Evolutionary conservation across 2,329 filamentous ascomycete genomes (phyloP), one percentile per base, ranked within the genome.

Genomic region (Didymella lethalis): DNA sequence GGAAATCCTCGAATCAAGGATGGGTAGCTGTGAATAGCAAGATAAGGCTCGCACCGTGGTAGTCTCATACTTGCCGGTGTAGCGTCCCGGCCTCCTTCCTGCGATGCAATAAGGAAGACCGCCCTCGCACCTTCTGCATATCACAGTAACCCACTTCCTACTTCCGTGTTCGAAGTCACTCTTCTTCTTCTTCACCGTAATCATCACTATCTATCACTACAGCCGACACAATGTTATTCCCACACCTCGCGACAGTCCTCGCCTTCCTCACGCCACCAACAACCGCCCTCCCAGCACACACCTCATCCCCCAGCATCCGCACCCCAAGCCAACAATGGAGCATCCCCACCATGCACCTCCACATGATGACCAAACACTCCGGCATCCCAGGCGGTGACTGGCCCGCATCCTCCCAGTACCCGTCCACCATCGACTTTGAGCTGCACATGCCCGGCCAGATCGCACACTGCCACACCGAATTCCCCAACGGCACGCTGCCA

Each of bases 311-410:
- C 28, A 4, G 34, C 7, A 12, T 51, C 16, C 54, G 43, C 32
- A 10, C 32, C 5, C 11, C 31, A 4, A 41, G 40, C 29, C 50
- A 70, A 61, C 31, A 16, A 51, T 72, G 66, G 66, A 48, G 28
- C 20, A 72, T 74, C 28, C 52, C 69, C 11, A 48, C 43, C 34
- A 57, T 74, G 12, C 32, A 65, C 25, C 66, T 68, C 40, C 72
- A 75, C 61, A 73, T 72, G 61, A 72, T 75, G 70, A 65, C 52
- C 43, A 26, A 11, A 6, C 48, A 59, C 52, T 65, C 66, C 7
- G 72, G 71, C 8, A 45, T 71, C 7, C 66, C 66, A 5, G 64
- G 64, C 45, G 62, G 59, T 34, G 43, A 36, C 8, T 75, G 72
- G 72, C 69, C 71, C 8, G 51, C 54, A 0, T n/a, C 29, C 18